phyloP scores from a whole-genome alignment of 2,329 filamentous ascomycete species.

The Sclerotinia minor region DNA sequence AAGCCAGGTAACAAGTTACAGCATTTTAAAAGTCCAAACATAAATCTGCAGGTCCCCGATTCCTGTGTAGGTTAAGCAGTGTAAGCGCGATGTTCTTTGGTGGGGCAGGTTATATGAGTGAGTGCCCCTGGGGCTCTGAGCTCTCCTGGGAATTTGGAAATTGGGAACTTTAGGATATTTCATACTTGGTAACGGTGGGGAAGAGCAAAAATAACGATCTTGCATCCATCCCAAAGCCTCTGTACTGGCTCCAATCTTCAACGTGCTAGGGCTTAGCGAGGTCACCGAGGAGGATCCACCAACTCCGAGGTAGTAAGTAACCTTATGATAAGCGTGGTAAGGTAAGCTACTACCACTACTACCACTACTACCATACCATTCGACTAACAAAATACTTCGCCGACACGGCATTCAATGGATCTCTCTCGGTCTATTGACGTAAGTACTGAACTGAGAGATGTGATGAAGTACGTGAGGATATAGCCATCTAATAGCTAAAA shows the following conservation, averaged over 20 bases:
- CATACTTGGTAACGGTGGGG: background rate
- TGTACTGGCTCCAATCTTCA: constrained; percentile 6
- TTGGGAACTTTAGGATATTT: background rate
- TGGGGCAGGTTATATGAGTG: background rate
- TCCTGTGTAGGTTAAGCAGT: background rate
- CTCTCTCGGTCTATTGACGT: background rate
- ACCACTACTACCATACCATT: constrained; percentile 9
- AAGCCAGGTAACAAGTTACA: background rate
- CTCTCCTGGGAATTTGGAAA: background rate
- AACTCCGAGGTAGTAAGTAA: background rate
- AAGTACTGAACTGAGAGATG: background rate
- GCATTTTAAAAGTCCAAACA: background rate
- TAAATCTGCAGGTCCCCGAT: constrained; percentile 18
- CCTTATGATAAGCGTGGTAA: background rate
- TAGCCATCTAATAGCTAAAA: background rate
- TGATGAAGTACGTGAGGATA: background rate
- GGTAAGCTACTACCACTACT: background rate
- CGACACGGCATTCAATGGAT: constrained; percentile 3
- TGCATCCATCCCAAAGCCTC: constrained; percentile 13
- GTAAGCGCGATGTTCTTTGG: constrained; percentile 11
- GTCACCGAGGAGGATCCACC: constrained; percentile 13
- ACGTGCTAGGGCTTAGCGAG: constrained; percentile 22
- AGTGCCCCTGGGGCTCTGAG: background rate
- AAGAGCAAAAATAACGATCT: constrained; percentile 15
- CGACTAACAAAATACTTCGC: constrained; percentile 3